These are phyloP conservation scores for Colletotrichum melonis DNA, from an alignment of 2,329 filamentous ascomycete species.

Conservation along the genomic window DNA sequence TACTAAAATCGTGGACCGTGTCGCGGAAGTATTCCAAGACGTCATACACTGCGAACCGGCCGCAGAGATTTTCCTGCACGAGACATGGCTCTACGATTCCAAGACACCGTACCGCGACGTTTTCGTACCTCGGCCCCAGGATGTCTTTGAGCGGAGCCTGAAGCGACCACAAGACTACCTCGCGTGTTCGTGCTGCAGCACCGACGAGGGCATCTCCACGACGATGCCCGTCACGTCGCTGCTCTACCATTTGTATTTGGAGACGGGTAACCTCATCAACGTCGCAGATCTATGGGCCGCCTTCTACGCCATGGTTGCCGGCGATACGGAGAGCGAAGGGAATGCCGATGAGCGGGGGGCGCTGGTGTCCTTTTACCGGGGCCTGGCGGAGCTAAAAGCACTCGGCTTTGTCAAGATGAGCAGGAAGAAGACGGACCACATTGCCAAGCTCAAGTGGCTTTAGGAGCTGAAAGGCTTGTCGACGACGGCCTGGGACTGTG, in stretches of 20 bases:
- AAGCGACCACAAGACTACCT: conserved; percentile 82
- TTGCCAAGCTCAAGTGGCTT: conserved; percentile 89
- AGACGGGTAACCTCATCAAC: conserved; percentile 82
- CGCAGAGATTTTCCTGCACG: conserved; percentile 69
- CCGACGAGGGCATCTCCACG: conserved; percentile 61
- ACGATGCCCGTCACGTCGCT: conserved; percentile 78
- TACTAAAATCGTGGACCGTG: conserved; percentile 70
- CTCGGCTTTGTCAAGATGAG: conserved; percentile 91
- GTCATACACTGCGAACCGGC: conserved; percentile 50
- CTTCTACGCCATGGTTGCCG: conserved; percentile 73
- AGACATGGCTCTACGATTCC: conserved; percentile 81
- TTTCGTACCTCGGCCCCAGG: conserved; percentile 79
- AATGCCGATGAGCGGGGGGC: conserved; percentile 65
- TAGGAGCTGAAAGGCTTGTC: conserved; percentile 43
- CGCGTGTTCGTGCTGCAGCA: conserved; percentile 75
- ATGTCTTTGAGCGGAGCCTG: conserved; percentile 77
- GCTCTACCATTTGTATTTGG: conserved; percentile 82
- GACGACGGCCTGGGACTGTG: conserved; percentile 13
- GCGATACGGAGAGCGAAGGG: conserved; percentile 47
- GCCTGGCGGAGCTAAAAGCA: conserved; percentile 84
- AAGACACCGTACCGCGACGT: conserved; percentile 77
- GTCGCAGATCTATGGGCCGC: conserved; percentile 84
- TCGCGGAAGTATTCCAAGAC: conserved; percentile 61
- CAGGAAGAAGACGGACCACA: conserved; percentile 91
- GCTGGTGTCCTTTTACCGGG: conserved; percentile 85